Base-by-base conservation (phyloP, 306 rosid species). In the Astragalus glycyphyllos region DNA sequence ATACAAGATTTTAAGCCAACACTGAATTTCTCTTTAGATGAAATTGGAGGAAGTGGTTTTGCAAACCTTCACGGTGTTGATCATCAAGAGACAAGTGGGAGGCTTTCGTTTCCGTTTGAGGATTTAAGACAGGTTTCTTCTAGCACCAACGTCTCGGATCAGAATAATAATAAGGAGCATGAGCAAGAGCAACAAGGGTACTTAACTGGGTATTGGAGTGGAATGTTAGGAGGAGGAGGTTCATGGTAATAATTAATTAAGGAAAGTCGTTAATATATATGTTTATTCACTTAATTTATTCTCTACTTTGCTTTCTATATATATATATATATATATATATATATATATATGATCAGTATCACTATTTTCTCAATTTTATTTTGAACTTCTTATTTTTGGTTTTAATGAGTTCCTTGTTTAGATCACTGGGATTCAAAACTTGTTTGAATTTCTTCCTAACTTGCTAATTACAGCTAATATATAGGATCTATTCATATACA, bases 201-300 rank as follows among this genome's bases (percentile, higher is more conserved):
- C 68, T 81, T 89, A 56, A 56, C 59, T 45, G 97, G 96, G 59
- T 86, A 73, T 78, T 91, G 97, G 97, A 86, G 77, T 76, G 90
- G 92, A 45, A 88, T 88, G 90, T 72, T 91, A 53, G 90, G 90
- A n/a, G 95, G 96, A 53, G 89, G 90, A 14, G 94, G 94, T 66
- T 91, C 89, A 74, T 80, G 90, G 77, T 90, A 92, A 92, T 90
- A 84, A 86, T 79, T 84, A 77, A 78, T 32, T 23, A 61, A 45
- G n/a, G 11, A 11, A 54, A 20, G 17, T 72, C 14, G 49, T 11
- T 26, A n/a, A 13, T 41, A 58, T 40, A 13, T 51, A 20, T 68
- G 3, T 4, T 48, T 48, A 1, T 34, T 38, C 13, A 20, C 42
- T 58, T 58, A 5, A 29, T 73, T 16, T 26, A 26, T 26, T 26